Evolutionary conservation across 2,329 filamentous ascomycete genomes (phyloP).

Genomic region (Cercospora sp.): DNA sequence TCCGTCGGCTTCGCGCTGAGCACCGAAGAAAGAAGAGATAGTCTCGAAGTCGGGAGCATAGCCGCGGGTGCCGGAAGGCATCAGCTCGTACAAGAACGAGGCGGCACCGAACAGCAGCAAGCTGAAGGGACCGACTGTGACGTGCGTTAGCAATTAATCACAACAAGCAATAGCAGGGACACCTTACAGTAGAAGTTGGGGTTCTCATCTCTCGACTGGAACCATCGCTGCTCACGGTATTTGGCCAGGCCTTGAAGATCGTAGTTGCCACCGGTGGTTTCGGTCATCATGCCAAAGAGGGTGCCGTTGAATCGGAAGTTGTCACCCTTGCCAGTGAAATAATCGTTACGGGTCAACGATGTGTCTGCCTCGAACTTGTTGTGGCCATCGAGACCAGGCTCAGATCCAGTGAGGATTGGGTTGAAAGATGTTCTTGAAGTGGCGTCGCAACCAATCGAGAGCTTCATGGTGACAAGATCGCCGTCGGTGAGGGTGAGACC

Average conservation of each 20-base stretch:
- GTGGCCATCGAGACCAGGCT: conserved; percentile 48
- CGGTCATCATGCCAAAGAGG: conserved; percentile 44
- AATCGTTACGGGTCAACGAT: conserved; percentile 47
- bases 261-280: conserved; percentile 40
- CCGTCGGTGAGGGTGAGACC: conserved; percentile 45
- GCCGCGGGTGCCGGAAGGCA: conserved; percentile 38
- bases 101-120: conserved; percentile 47
- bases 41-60: conserved; percentile 40
- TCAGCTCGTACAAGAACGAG: conserved; percentile 48
- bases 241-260: conserved; percentile 42
- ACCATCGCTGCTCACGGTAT: conserved; percentile 46
- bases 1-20: conserved; percentile 40
- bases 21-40: conserved; percentile 46
- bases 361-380: conserved; percentile 49
- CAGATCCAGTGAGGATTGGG: conserved; percentile 39
- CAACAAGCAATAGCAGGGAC: no score
- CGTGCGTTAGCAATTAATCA: background rate
- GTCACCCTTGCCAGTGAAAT: conserved; percentile 42
- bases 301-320: conserved; percentile 46
- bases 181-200: conserved; percentile 43
- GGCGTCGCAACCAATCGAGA: conserved; percentile 48
- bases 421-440: conserved; percentile 35
- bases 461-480: conserved; percentile 45
- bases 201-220: conserved; percentile 43
- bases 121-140: conserved; percentile 38